Evolutionary conservation across 2,329 filamentous ascomycete species (phyloP).

Genomic region (Chaetoscypha palmicola): DNA sequence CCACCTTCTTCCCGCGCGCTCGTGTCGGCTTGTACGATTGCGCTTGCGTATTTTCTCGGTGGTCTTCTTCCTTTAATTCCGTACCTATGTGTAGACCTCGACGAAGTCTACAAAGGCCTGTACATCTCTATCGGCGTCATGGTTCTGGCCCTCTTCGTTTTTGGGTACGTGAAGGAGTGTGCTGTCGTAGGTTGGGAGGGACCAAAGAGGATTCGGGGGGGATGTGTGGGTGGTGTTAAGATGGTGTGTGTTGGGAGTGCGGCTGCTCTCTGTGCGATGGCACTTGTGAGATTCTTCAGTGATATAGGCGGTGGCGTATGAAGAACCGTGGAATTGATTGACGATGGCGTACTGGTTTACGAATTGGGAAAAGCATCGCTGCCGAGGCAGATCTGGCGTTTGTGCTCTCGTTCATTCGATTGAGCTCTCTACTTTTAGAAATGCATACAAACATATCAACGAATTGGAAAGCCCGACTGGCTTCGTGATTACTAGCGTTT

Average conservation of each 20-base stretch:
- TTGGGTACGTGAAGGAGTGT: slow-evolving; percentile 59
- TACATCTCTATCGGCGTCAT: slow-evolving; percentile 55
- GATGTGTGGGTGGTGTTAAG: slow-evolving; percentile 32
- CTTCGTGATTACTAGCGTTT: no score
- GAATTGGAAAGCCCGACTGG: no score
- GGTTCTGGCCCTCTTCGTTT: slow-evolving; percentile 51
- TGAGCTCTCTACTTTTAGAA: no score
- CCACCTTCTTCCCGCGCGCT: slow-evolving; percentile 30
- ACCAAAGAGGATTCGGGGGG: slow-evolving; percentile 22
- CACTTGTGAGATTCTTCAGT: slow-evolving; percentile 31
- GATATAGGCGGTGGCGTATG: slow-evolving; percentile 12
- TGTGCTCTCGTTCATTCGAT: no score
- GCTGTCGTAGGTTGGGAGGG: slow-evolving; percentile 37
- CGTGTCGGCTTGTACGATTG: slow-evolving; percentile 47
- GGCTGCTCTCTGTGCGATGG: slow-evolving; percentile 35
- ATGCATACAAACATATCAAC: no score
- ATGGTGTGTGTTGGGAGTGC: slow-evolving; percentile 36
- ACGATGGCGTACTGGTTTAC: no score
- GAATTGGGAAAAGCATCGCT: no score
- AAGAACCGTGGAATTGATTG: no score
- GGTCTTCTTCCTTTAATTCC: slow-evolving; percentile 50
- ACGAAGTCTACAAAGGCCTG: slow-evolving; percentile 41
- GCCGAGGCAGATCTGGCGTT: no score
- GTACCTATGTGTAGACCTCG: slow-evolving; percentile 41
- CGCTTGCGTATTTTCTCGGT: slow-evolving; percentile 48